phyloP scores from a whole-genome alignment of 1,284 basidiomycete genomes.

The Leccinum subrobustum region DNA sequence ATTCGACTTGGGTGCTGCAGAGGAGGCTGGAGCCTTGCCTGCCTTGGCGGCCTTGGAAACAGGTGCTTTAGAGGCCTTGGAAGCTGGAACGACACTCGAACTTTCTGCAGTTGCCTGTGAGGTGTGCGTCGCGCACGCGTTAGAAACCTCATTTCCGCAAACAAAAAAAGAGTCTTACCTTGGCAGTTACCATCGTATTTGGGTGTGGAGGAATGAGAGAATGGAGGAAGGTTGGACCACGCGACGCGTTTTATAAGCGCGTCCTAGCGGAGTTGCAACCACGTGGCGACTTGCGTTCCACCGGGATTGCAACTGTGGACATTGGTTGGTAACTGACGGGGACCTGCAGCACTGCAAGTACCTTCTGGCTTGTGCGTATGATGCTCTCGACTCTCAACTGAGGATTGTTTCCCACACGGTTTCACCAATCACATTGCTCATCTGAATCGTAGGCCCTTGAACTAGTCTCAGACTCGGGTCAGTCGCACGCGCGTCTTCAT shows the following conservation, averaged over 20 bases:
- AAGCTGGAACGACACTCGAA: conserved; percentile 7
- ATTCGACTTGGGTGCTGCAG: not conserved
- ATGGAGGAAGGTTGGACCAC: not conserved
- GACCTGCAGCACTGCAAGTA: too few relatives aligned
- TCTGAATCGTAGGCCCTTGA: too few relatives aligned
- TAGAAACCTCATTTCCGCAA: not conserved
- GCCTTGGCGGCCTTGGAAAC: conserved; percentile 28
- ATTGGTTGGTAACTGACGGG: too few relatives aligned
- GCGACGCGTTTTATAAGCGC: conserved; percentile 23
- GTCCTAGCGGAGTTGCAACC: conserved; percentile 22
- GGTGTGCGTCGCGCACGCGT: not conserved
- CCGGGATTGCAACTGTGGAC: too few relatives aligned
- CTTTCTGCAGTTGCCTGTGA: conserved; percentile 1
- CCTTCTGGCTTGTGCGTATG: too few relatives aligned
- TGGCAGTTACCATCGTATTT: conserved; percentile 11
- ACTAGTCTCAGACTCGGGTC: conserved; percentile 29
- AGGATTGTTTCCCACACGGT: too few relatives aligned
- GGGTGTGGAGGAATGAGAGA: not conserved
- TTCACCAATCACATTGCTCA: too few relatives aligned
- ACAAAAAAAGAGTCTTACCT: conserved; percentile 1
- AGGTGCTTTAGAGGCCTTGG: conserved; percentile 26
- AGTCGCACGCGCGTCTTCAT: conserved; percentile 52
- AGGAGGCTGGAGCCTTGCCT: conserved; percentile 20
- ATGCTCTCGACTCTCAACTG: too few relatives aligned
- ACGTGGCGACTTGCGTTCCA: not conserved